Conservation (phyloP, 2,329 filamentous ascomycete species). For the Penicillium sp. region DNA sequence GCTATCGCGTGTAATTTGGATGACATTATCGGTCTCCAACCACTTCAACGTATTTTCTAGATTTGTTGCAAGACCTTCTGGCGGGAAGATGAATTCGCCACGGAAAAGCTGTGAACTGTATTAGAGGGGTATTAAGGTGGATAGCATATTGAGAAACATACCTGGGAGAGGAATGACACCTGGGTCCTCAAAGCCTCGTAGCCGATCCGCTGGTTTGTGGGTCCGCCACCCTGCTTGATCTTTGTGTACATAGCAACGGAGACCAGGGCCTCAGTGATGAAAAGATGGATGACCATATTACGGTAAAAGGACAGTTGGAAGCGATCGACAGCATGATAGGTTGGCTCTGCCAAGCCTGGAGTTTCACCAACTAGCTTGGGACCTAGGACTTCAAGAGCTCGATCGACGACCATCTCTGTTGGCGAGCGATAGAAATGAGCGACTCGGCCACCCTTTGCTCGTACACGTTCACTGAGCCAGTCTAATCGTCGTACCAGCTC, state of each 20-base stretch:
- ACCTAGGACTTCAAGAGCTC: conserved; percentile 87
- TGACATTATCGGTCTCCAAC: conserved; percentile 75
- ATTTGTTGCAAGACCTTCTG: conserved; percentile 77
- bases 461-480: conserved; percentile 81
- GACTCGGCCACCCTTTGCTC: conserved; percentile 83
- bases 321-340: conserved; percentile 89
- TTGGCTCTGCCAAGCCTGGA: conserved; percentile 79
- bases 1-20: conserved; percentile 62
- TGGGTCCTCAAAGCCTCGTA: conserved; percentile 73
- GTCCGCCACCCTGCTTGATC: conserved; percentile 88
- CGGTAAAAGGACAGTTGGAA: conserved; percentile 98
- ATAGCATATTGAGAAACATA: conserved; percentile 20
- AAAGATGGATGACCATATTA: conserved; percentile 99
- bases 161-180: conserved; percentile 80
- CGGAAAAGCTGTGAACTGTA: conserved; percentile 70
- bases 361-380: conserved; percentile 82
- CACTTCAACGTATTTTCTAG: conserved; percentile 74
- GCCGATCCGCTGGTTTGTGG: conserved; percentile 72
- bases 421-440: conserved; percentile 85
- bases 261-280: conserved; percentile 89
- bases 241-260: conserved; percentile 86
- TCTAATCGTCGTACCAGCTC: conserved; percentile 85
- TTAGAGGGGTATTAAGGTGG: not conserved
- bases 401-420: conserved; percentile 78
- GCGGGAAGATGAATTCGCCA: conserved; percentile 94